phyloP scores from a whole-genome alignment of 2,329 filamentous ascomycete species.

The Tolypocladium ovalisporum region DNA sequence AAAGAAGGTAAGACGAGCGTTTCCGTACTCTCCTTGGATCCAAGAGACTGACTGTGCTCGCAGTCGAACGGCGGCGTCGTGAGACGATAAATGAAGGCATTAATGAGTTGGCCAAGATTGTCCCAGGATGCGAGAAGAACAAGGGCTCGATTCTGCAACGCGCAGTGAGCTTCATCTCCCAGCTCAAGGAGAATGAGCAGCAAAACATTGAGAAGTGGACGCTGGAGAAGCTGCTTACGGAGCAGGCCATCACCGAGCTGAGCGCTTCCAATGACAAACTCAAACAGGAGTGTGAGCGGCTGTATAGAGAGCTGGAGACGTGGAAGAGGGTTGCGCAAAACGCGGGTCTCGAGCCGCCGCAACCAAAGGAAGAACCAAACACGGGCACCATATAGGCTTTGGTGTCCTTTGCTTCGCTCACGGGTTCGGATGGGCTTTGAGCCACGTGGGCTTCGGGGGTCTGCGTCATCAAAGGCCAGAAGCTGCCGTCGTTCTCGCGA shows the following conservation, averaged over 20 bases:
- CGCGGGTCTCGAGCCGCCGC: conserved; percentile 39
- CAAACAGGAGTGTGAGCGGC: conserved; percentile 67
- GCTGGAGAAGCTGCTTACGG: conserved; percentile 77
- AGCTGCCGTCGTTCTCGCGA: not conserved
- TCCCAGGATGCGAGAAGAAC: conserved; percentile 97
- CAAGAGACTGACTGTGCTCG: conserved; percentile 12
- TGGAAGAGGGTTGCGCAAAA: conserved; percentile 63
- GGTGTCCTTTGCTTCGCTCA: not conserved
- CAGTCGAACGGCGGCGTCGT: conserved; percentile 89
- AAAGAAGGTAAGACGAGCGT: conserved; percentile 67
- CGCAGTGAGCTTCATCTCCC: conserved; percentile 86
- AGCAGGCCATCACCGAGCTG: conserved; percentile 81
- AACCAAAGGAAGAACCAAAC: conserved; percentile 24
- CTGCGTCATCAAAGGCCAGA: not conserved
- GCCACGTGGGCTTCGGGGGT: not conserved
- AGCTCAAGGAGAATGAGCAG: conserved; percentile 87
- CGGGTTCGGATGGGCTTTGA: not conserved
- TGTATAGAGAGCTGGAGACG: conserved; percentile 66
- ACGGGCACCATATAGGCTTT: conserved; percentile 8
- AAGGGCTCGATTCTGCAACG: conserved; percentile 94
- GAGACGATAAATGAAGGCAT: conserved; percentile 99
- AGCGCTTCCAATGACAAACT: conserved; percentile 80
- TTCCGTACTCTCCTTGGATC: not conserved
- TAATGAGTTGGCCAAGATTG: conserved; percentile 94
- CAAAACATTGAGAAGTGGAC: conserved; percentile 95